These are phyloP conservation scores for Paraglomus occultum DNA, from an alignment of 192 early-diverging fungal genomes.

Conservation along the genomic window DNA sequence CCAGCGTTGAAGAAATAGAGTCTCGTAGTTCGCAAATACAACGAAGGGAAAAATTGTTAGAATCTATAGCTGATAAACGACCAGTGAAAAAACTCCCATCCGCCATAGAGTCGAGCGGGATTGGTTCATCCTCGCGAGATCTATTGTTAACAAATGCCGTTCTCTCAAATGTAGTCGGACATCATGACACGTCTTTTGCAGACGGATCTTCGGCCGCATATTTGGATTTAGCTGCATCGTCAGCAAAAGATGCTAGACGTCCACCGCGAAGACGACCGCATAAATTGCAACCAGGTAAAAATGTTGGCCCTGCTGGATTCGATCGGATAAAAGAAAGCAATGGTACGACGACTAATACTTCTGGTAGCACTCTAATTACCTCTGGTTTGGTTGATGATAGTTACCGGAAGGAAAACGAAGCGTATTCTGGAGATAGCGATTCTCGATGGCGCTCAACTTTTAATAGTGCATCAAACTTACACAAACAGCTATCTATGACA, in stretches of 20 bases:
- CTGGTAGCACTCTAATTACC: not conserved
- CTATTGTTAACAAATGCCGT: slow-evolving; percentile 13
- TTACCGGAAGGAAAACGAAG: not conserved
- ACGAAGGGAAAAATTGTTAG: slow-evolving; percentile 41
- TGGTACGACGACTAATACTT: not conserved
- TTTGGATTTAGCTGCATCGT: slow-evolving; percentile 35
- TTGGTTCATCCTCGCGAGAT: not conserved
- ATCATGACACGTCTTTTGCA: not conserved
- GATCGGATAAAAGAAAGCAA: slow-evolving; percentile 18
- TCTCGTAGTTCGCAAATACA: slow-evolving; percentile 6
- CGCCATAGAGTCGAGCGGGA: not conserved
- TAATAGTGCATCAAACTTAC: not conserved
- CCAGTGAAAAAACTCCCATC: slow-evolving; percentile 7
- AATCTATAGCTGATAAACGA: slow-evolving; percentile 41
- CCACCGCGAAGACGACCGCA: slow-evolving; percentile 17
- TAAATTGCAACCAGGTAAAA: slow-evolving; percentile 2
- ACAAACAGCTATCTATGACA: not conserved
- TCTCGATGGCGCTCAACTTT: too few relatives aligned
- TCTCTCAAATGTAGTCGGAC: not conserved
- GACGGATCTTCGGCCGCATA: slow-evolving; percentile 32
- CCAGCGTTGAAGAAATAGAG: not conserved
- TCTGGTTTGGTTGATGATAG: not conserved
- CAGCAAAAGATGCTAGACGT: slow-evolving; percentile 8
- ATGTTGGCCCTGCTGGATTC: not conserved
- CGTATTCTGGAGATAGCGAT: not conserved